Base-by-base conservation (phyloP, 805 yeast species). In the Wickerhamomyces rabaulensis region DNA sequence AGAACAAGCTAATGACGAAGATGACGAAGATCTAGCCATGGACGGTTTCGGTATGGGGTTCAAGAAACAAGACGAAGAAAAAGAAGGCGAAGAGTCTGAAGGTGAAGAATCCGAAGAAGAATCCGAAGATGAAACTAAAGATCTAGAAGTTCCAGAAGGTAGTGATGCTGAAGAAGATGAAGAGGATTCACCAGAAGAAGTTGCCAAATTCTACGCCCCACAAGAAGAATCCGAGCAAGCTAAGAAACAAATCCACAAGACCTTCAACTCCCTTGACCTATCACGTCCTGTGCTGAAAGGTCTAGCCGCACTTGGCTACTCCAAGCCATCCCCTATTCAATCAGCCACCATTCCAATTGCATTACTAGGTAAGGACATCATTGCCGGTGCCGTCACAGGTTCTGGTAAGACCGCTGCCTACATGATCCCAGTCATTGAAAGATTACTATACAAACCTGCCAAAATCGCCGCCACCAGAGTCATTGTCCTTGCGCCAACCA, bases 371-470 rank as follows among this genome's bases (percentile, higher is more conserved):
- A 92, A 88, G 62, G 99, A 94, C 67, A 81, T 94, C 43, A 97
- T 94, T 58, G 99, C 98, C 16, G 98, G 98, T 73, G 99, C 99
- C 31, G 96, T 88, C 21, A 94, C 99, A 5, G 99, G 99, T 71
- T 92, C 98, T 19, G 99, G 99, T 78, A 94, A 94, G 66, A 94
- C 99, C 21, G 99, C 97, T 3, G 99, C 99, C 1, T 94, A 89
- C 64, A 83, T 94, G 84, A 86, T 94, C 46, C 99, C 99, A 13
- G 88, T 91, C 40, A 80, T 94, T 50, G 99, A 94, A 69, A 82
- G 99, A 68, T 73, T 94, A 31, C 69, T 94, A 26, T 92, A 84
- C 68, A 87, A 94, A 57, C 97, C 98, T 12, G 75, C 87, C 45
- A 87, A 87, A 59, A 69, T 87, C 6, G 84, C 97, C 1, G 78